Evolutionary conservation across 2,329 filamentous ascomycete genomes (phyloP).

Genomic region (Scedosporium dehoogii): DNA sequence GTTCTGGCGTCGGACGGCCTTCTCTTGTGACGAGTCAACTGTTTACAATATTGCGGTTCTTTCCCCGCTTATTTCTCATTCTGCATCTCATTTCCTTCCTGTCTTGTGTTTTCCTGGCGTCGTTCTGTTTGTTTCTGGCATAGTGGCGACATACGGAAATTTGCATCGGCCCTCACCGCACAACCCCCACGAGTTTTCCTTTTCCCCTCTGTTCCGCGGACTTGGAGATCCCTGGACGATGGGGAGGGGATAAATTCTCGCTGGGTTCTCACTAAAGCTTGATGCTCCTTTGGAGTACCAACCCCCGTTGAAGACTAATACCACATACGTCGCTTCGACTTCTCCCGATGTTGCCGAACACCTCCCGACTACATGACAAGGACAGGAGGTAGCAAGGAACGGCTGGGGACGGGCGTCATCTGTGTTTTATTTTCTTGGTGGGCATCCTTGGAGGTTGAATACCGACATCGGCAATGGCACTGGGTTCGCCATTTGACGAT

Average conservation of each 20-base stretch:
- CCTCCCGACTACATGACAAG: no score
- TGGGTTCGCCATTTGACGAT: no score
- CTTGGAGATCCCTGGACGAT: neutral
- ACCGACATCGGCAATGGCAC: no score
- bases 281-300: neutral
- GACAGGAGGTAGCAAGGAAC: no score
- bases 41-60: conserved; percentile 6
- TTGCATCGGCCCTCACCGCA: neutral
- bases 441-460: no score
- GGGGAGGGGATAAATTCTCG: no score
- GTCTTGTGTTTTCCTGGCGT: conserved; percentile 13
- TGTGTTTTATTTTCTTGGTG: no score
- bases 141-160: neutral
- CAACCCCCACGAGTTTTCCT: neutral
- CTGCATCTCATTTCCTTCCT: conserved; percentile 13
- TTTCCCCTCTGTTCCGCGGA: neutral
- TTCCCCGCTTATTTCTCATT: neutral
- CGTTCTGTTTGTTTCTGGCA: conserved; percentile 15
- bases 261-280: neutral
- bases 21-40: neutral
- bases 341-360: no score
- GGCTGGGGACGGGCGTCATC: no score
- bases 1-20: conserved; percentile 7
- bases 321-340: no score
- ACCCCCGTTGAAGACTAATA: neutral